Evolutionary conservation across 768 basidiomycete genomes (phyloP), one percentile per base, ranked within the genome.

Genomic region (Kwoniella europaea): DNA sequence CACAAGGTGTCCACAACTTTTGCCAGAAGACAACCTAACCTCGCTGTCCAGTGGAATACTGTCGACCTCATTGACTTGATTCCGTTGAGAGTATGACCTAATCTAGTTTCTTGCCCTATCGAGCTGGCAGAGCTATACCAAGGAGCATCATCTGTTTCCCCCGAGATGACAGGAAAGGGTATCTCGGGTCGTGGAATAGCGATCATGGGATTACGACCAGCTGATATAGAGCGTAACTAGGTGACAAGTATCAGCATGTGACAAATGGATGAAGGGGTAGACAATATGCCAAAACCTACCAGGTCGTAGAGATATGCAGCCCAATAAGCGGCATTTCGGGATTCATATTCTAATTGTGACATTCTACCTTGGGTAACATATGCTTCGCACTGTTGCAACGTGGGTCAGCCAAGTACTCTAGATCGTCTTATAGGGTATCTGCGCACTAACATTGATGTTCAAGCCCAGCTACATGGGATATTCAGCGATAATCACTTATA

Each of bases 51-150:
- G 27, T 58, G 57, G 18, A 58, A 58, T 13, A 16, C 20, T 41
- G 57, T 58, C 15, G 57, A 58, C 29, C 27, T 58, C 57, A 58
- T 58, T 16, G 57, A 58, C 27, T 58, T 58, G 24, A 58, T 24
- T n/a, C 57, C 57, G 18, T 58, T 58, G 12, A 58, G 27, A 13
- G 57, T 58, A 18, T 58, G 27, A 13, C 57, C 57, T 16, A 58
- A 24, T 35, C 27, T 58, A 3, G 27, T 58, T 35, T 58, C 57
- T 35, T 58, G 24, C 10, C 24, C 57, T 58, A 58, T 58, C 10
- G 57, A 20, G 29, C 24, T 58, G 10, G 57, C 24, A 10, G 57
- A 58, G 24, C 20, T 24, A 24, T 13, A 58, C 57, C 57, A 58
- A 12, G 57, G 24, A 9, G 57, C 15, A 58, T 58, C 29, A 41